Evolutionary conservation across 768 basidiomycete species (phyloP).

Genomic region (Kwoniella dejecticola): DNA sequence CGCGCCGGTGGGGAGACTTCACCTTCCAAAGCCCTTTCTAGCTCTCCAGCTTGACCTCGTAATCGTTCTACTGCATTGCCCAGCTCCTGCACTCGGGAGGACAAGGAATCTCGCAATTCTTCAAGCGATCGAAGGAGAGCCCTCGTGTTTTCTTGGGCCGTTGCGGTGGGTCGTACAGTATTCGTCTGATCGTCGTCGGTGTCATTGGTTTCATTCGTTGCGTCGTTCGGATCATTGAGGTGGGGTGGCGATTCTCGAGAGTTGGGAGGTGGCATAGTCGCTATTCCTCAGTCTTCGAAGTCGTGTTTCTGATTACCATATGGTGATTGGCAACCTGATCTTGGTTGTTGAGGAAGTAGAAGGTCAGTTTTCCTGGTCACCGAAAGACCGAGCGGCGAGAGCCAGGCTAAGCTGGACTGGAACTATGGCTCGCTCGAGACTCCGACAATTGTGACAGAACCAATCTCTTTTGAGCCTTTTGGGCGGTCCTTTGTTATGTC

Average conservation of each 20-base stretch:
- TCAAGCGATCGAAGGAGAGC: constrained; percentile 29
- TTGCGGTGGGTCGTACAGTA: constrained; percentile 1
- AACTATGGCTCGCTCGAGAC: no score
- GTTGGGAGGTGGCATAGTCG: background rate
- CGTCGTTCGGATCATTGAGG: background rate
- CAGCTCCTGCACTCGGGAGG: constrained; percentile 26
- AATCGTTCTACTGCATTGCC: constrained; percentile 32
- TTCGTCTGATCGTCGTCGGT: background rate
- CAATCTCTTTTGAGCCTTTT: no score
- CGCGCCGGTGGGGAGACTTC: background rate
- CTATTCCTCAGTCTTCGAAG: no score
- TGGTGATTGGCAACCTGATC: no score
- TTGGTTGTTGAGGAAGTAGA: no score
- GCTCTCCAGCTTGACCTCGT: constrained; percentile 25
- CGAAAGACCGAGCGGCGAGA: no score
- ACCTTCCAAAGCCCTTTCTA: constrained; percentile 26
- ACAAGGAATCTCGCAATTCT: constrained; percentile 28
- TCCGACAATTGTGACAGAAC: no score
- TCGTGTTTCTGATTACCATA: no score
- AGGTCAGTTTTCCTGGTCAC: no score
- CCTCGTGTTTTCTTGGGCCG: constrained; percentile 21
- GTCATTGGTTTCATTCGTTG: background rate
- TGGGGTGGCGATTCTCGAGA: background rate
- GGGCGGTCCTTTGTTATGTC: no score
- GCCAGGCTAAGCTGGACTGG: no score